Evolutionary conservation across 495 filamentous ascomycete species (phyloP).

Genomic region (Penicillium longicatenatum): DNA sequence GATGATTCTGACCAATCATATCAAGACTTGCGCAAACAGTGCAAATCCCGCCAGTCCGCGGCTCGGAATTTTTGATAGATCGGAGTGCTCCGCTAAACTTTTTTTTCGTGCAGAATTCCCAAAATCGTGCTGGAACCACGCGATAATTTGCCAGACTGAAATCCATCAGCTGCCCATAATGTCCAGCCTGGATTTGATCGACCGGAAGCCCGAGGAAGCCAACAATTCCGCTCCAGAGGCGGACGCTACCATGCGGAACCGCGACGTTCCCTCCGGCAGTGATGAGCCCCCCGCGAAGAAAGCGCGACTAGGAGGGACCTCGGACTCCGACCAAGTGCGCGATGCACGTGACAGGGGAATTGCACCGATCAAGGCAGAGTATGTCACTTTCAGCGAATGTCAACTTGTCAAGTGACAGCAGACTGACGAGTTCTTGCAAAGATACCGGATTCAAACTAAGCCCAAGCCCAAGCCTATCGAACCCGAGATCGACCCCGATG

Average conservation of each 20-base stretch:
- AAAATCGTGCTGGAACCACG: background rate
- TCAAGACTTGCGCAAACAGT: background rate
- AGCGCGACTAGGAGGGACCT: slow-evolving; percentile 52
- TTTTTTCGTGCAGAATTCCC: background rate
- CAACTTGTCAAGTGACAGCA: background rate
- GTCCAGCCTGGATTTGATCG: slow-evolving; percentile 7
- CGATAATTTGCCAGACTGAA: background rate
- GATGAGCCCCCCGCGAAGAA: slow-evolving; percentile 61
- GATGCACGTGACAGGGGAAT: slow-evolving; percentile 63
- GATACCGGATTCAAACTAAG: slow-evolving; percentile 56
- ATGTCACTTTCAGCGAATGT: slow-evolving; percentile 33
- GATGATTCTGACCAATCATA: slow-evolving; percentile 2
- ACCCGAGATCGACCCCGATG: slow-evolving; percentile 49
- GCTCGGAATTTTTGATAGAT: slow-evolving; percentile 8
- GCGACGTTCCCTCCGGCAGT: background rate
- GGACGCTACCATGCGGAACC: slow-evolving; percentile 19
- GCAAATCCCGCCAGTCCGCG: slow-evolving; percentile 6
- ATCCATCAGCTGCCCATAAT: background rate
- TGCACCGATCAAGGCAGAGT: slow-evolving; percentile 86
- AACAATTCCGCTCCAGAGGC: slow-evolving; percentile 9
- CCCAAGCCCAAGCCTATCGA: slow-evolving; percentile 21
- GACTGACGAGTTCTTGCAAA: slow-evolving; percentile 28
- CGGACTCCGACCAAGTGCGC: slow-evolving; percentile 27
- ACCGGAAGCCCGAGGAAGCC: background rate
- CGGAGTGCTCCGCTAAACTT: background rate